These are phyloP conservation scores for Plasmodium reichenowi DNA, from an alignment of 169 alveolate species.

Conservation along the genomic window DNA sequence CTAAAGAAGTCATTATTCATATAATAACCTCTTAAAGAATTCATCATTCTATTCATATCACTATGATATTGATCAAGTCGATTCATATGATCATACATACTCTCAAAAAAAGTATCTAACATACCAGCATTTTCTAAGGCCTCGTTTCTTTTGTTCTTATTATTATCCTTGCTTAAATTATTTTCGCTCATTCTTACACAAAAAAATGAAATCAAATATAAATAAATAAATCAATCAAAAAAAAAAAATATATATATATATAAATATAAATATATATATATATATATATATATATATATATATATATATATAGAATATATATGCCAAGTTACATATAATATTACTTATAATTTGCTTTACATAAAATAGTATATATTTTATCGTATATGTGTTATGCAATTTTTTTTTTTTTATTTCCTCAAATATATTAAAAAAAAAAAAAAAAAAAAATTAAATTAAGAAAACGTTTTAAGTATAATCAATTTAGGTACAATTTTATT, in stretches of 20 bases:
- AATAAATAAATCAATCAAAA: background rate
- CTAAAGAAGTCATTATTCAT: conserved; percentile 31
- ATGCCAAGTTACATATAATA: too few relatives aligned
- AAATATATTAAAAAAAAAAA: too few relatives aligned
- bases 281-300: background rate
- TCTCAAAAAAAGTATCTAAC: conserved; percentile 24
- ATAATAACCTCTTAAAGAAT: conserved; percentile 24
- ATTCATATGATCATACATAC: conserved; percentile 38
- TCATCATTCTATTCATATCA: conserved; percentile 65
- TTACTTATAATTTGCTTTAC: too few relatives aligned
- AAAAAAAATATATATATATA: conserved; percentile 2
- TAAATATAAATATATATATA: background rate
- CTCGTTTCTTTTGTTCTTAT: background rate
- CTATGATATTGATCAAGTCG: conserved; percentile 20
- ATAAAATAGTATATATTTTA: too few relatives aligned
- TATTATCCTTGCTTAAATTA: conserved; percentile 5
- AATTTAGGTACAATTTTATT: too few relatives aligned
- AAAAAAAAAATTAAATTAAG: too few relatives aligned
- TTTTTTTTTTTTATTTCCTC: too few relatives aligned
- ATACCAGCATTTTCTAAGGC: conserved; percentile 16
- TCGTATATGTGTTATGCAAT: too few relatives aligned
- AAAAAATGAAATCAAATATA: background rate
- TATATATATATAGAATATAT: too few relatives aligned
- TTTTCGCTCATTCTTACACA: conserved; percentile 11
- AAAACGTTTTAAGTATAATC: too few relatives aligned